Evolutionary conservation across 2,329 filamentous ascomycete species (phyloP), one percentile per base, ranked within the genome.

Genomic region (Aspergillus sp.): DNA sequence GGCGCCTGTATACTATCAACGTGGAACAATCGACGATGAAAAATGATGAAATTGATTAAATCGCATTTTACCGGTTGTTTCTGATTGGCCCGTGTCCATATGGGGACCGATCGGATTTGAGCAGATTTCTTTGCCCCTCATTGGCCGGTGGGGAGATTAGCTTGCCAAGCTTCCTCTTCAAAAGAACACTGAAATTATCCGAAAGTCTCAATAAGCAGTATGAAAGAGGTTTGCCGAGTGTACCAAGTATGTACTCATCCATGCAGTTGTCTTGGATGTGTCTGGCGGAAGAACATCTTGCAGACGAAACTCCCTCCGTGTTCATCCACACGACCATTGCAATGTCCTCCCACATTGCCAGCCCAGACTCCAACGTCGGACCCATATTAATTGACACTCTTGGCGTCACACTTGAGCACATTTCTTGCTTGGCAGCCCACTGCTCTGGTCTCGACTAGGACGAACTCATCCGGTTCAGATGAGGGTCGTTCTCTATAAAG

Each of bases 401-500:
- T 49, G 47, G 51, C 51, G 43, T 42, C n/a, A 24, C 51, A 49
- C 45, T 49, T 52, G 50, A 52, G 51, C 51, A 53, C 19, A 53
- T 53, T 53, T 53, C 35, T 14, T 35, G 20, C 51, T 53, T 53
- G 51, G 51, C 51, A 50, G 3, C 42, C 50, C 50, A 51, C 50
- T 44, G 22, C 17, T 33, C 30, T 38, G 30, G 32, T 17, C 16
- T 44, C 17, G 45, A 47, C 30, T 7, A 30, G 19, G 17, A 22
- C 16, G 40, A 42, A 19, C 9, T 20, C 19, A 22, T 17, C 16
- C 16, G 22, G 9, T 42, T n/a, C 13, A 16, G 13, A 10, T 10
- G 17, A 41, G 14, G 14, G 38, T 10, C 38, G 11, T 3, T 7
- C 17, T 22, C 19, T 42, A 42, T 42, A 42, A 42, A 42, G 19